Base-by-base conservation (phyloP, 2,329 filamentous ascomycete genomes). In the Cadophora luteo-olivacea region DNA sequence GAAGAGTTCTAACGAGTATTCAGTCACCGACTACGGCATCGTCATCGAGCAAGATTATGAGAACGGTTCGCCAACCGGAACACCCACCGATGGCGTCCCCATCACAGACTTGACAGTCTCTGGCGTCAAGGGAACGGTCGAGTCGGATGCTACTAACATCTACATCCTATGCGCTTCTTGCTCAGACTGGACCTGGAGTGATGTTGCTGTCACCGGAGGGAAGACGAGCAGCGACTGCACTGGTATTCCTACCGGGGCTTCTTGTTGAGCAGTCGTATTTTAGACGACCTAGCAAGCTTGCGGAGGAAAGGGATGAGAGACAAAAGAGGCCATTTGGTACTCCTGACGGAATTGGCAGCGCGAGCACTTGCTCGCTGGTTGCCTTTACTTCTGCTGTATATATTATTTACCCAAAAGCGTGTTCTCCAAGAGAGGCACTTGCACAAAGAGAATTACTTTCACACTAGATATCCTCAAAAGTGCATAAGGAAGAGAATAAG, bases 11-110 rank as follows among this genome's bases (percentile, higher is more conserved):
- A 38, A 38, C 36, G 12, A 38, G 12, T 14, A 29, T 14, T 7
- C 36, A 38, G 36, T 62, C 72, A 54, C 71, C 24, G 62, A 63
- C n/a, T 70, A 72, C 78, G 49, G 80, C 79, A 68, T 87, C 62
- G 85, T 86, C 65, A 84, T 89, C 36, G 80, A 88, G 77, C 87
- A 89, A 79, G 85, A 88, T 75, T 86, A 86, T 61, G 36, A 70
- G 66, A 75, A 75, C 60, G 74, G 74, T 7, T 70, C 65, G 12
- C 74, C 74, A 49, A 74, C 74, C 9, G 74, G 72, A 4, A 76
- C 54, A 1, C 72, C 74, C 41, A 74, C 74, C 7, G 22, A 33
- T 5, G 84, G 84, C 48, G 83, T 87, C 16, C 84, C 84, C n/a
- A 86, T 86, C 75, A 86, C 84, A 12, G 81, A 80, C 24, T 70